Base-by-base conservation (phyloP, 2,329 filamentous ascomycete species). In the Pseudocercospora cruenta region DNA sequence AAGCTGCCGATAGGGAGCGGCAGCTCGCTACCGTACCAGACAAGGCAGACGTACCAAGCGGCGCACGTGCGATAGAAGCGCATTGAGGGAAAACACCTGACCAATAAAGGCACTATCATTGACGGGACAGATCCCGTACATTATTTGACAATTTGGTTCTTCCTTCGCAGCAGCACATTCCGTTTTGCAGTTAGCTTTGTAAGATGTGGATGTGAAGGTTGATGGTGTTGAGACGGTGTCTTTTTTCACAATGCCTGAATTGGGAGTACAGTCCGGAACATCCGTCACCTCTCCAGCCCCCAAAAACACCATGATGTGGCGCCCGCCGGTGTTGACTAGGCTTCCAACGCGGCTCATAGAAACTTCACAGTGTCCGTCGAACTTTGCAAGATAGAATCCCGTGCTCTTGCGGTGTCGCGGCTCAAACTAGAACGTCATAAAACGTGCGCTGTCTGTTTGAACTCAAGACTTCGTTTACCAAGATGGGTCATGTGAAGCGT, bases 11-110 rank as follows among this genome's bases (percentile, higher is more conserved):
- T 6, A 49, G 31, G 28, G 47, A 45, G 43, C 24, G 45, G 55
- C 47, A 58, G 53, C 54, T 36, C 28, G 43, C n/a, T 59, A 28
- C 55, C 55, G 54, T 59, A 55, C 26, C 54, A 43, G 49, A 43
- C 43, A 53, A 64, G 26, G 43, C 54, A 31, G 21, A 28, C 22
- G 49, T 57, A n/a, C 26, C 59, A 10, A 45, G 14, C 16, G 49
- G 31, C 33, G 22, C 60, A 39, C 47, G 49, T 39, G 62, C 61
- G 49, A 54, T 62, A 21, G 58, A 64, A 58, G 65, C 58, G 49
- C 60, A 67, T 57, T 63, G 36, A 43, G 4, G 22, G 49, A 10
- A 53, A 7, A 19, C n/a, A 47, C 45, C 21, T 19, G 19, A 14
- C 19, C 49, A 19, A 53, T 22, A 4, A 5, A 28, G 3, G 12